Conservation (phyloP, 768 basidiomycete genomes). For the Myochromella boudieri region DNA sequence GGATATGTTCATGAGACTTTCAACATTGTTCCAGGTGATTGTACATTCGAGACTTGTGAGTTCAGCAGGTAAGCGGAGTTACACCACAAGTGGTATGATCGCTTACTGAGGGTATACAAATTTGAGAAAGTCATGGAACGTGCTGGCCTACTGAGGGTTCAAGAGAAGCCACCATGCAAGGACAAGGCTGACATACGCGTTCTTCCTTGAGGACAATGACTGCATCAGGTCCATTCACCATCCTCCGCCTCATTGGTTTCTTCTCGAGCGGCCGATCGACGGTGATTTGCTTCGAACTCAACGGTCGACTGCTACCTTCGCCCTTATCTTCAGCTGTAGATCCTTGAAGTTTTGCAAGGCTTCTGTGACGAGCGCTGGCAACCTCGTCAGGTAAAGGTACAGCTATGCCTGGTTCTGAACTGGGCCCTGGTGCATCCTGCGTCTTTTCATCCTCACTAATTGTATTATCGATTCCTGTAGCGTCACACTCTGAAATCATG, state of each 20-base stretch:
- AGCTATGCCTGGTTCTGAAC: conserved; percentile 9
- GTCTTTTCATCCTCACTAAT: conserved; percentile 34
- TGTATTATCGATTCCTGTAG: conserved; percentile 25
- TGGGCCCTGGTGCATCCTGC: conserved; percentile 18
- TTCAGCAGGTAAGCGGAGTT: not conserved
- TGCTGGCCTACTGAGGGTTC: conserved; percentile 52
- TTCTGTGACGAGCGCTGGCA: conserved; percentile 45
- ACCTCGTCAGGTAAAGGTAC: conserved; percentile 23
- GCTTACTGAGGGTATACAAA: conserved; percentile 91
- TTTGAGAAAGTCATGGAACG: conserved; percentile 92
- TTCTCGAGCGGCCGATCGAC: conserved; percentile 16
- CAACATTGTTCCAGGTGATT: conserved; percentile 95
- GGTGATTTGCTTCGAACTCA: conserved; percentile 14
- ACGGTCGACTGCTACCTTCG: conserved; percentile 8
- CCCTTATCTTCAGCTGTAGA: conserved; percentile 8
- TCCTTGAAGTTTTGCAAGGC: conserved; percentile 62
- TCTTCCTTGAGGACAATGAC: conserved; percentile 91
- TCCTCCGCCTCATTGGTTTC: conserved; percentile 38
- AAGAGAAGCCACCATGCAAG: not conserved
- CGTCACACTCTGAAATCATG: conserved; percentile 37
- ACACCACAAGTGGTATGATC: not conserved
- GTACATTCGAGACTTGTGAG: conserved; percentile 75
- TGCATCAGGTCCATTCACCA: conserved; percentile 66
- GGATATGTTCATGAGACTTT: conserved; percentile 86
- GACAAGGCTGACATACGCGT: conserved; percentile 43